Percentiles rank a stretch among this genome's conserved stretches.
phyloP scores from a whole-genome alignment of 2,329 filamentous ascomycete genomes.

The Cladosporium colombiae region DNA sequence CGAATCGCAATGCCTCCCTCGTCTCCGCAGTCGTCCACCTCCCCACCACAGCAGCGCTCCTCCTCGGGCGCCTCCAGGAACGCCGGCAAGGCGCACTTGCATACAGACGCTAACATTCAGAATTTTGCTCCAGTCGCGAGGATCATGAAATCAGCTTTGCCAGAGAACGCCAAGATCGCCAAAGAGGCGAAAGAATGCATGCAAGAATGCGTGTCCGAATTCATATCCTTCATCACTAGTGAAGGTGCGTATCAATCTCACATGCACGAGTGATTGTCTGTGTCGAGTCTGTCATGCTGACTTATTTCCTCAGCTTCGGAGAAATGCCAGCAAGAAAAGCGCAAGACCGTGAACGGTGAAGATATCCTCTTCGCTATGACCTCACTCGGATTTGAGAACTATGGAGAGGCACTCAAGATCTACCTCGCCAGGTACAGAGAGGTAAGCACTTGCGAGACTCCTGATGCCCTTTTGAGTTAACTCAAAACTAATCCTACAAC shows the following conservation, averaged over 20 bases:
- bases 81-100: constrained; percentile 37
- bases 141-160: constrained; percentile 97
- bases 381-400: constrained; percentile 97
- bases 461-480: neutral
- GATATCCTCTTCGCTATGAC: constrained; percentile 99
- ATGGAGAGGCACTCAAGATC: constrained; percentile 95
- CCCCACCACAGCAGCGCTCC: constrained; percentile 30
- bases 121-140: constrained; percentile 95
- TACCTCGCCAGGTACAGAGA: constrained; percentile 97
- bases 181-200: constrained; percentile 99
- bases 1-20: constrained; percentile 47
- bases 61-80: constrained; percentile 20
- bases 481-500: constrained; percentile 30
- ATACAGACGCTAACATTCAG: constrained; percentile 87
- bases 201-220: constrained; percentile 99
- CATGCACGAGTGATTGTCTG: neutral
- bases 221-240: constrained; percentile 99
- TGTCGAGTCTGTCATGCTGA: constrained; percentile 21
- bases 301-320: constrained; percentile 72
- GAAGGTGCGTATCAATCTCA: constrained; percentile 68
- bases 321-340: constrained; percentile 98
- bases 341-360: constrained; percentile 98
- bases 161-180: constrained; percentile 93
- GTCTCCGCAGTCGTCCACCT: constrained; percentile 28
- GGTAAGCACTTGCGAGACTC: constrained; percentile 59